phyloP scores from a whole-genome alignment of 2,329 filamentous ascomycete genomes.

The Exophiala alcalophila region DNA sequence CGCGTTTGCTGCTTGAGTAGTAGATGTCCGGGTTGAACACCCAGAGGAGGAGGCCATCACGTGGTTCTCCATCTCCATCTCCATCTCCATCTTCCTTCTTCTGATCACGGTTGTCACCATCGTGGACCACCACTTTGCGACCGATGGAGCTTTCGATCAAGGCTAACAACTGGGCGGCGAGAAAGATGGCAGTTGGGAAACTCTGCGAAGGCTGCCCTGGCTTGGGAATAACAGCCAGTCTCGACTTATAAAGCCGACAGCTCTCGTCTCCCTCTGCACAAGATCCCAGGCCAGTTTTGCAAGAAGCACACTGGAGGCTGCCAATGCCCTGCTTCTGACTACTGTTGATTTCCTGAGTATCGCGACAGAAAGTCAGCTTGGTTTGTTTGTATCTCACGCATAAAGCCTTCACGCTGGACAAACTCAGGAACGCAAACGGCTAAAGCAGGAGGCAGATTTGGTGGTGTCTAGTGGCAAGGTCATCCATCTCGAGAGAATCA shows the following conservation, averaged over 20 bases:
- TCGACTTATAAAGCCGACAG: slow-evolving; percentile 49
- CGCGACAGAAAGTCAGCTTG: no score
- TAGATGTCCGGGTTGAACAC: slow-evolving; percentile 59
- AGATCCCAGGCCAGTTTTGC: slow-evolving; percentile 37
- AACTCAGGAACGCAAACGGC: slow-evolving; percentile 25
- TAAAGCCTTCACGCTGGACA: slow-evolving; percentile 36
- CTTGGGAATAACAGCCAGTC: slow-evolving; percentile 36
- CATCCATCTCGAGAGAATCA: slow-evolving; percentile 33
- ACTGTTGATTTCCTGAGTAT: slow-evolving; percentile 8
- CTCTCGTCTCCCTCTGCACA: slow-evolving; percentile 9
- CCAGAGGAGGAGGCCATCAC: slow-evolving; percentile 44
- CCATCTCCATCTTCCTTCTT: no score
- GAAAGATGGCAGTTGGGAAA: slow-evolving; percentile 37
- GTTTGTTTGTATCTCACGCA: slow-evolving; percentile 37
- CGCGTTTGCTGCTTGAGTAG: slow-evolving; percentile 48
- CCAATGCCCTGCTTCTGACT: slow-evolving; percentile 20
- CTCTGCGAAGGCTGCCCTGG: slow-evolving; percentile 33
- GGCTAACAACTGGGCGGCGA: slow-evolving; percentile 56
- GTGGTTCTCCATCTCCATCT: slow-evolving; percentile 5
- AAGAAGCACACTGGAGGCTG: slow-evolving; percentile 40
- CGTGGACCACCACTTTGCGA: slow-evolving; percentile 55
- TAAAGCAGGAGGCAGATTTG: slow-evolving; percentile 23
- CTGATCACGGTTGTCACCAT: no score
- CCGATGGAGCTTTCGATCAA: slow-evolving; percentile 55
- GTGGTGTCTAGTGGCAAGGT: slow-evolving; percentile 30